These are phyloP conservation scores for Pinguiococcus pyrenoidosus DNA, from an alignment of 108 stramenopile species.

Conservation along the genomic window DNA sequence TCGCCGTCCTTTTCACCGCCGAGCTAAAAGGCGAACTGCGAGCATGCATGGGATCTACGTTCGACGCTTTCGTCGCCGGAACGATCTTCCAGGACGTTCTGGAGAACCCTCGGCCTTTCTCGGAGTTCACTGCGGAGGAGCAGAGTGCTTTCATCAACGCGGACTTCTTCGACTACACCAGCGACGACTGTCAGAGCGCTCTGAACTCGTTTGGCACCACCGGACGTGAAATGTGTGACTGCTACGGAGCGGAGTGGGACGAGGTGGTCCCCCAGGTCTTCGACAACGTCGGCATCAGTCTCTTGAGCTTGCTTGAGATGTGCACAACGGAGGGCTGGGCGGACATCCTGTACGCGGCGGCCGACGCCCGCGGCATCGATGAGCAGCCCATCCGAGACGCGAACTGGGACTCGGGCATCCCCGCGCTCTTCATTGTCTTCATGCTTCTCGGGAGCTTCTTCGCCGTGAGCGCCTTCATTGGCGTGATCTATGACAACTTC, in stretches of 20 bases:
- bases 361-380: slow-evolving; percentile 37
- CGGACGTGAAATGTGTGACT: slow-evolving; percentile 12
- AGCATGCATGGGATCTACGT: too few species aligned
- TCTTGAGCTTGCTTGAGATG: slow-evolving; percentile 46
- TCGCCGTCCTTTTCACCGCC: slow-evolving; percentile 50
- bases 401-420: too few species aligned
- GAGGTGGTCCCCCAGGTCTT: slow-evolving; percentile 26
- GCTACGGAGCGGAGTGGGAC: slow-evolving; percentile 7
- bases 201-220: too few species aligned
- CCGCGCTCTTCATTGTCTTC: slow-evolving; percentile 49
- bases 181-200: too few species aligned
- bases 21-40: too few species aligned
- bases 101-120: too few species aligned
- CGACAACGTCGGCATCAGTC: slow-evolving; percentile 37
- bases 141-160: too few species aligned
- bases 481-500: slow-evolving; percentile 57
- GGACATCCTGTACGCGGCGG: slow-evolving; percentile 41
- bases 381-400: slow-evolving; percentile 34
- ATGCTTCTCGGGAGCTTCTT: slow-evolving; percentile 52
- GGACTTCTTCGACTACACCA: too few species aligned
- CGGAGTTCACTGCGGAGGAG: too few species aligned
- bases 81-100: too few species aligned
- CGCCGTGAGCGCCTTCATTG: slow-evolving; percentile 55
- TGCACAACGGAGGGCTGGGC: slow-evolving; percentile 48
- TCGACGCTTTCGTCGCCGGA: too few species aligned